Base-by-base conservation (phyloP, 345 rosid species). In the Gossypium sturtianum region DNA sequence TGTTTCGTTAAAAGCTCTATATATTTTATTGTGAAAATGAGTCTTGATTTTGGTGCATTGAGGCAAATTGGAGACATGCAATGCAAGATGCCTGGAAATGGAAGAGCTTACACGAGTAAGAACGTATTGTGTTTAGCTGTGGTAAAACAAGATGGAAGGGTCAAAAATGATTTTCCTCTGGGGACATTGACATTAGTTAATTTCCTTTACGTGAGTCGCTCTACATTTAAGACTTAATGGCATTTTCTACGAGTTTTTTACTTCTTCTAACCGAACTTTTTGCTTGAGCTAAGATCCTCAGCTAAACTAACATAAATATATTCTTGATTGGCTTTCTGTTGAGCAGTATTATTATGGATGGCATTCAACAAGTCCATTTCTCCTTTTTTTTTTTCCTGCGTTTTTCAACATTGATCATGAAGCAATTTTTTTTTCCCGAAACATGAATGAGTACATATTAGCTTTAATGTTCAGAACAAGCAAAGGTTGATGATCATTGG, bases 401-500 rank as follows among this genome's bases (percentile, higher is more conserved):
- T 61, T 68, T 44, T 41, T 29, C 41, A n/a, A 19, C 43, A 19
- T 51, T 34, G 67, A 34, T 70, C 60, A 73, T 62, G 8, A 7
- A 25, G 44, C 17, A 45, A 71, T 29, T 66, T 66, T 12, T 8
- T 16, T 73, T 72, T 47, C 4, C 4, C 61, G 1, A 34, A 7
- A 34, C 41, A 34, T 34, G 41, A 34, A 63, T 29, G 41, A 41
- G 61, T 48, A 27, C 53, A 57, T 59, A 19, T 19, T 27, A 56
- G 64, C 64, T 77, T 72, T 77, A 74, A 77, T 77, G 58, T 45
- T 76, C 20, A 22, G 22, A 65, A 51, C 70, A 75, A 65, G 68
- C 65, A 65, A 66, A 77, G 62, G 74, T 71, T 67, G 71, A 70
- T 70, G 47, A 71, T 74, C 73, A 71, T 76, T 80, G 77, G 75